phyloP scores from a whole-genome alignment of 805 yeast species.

The Yueomyces sinensis region DNA sequence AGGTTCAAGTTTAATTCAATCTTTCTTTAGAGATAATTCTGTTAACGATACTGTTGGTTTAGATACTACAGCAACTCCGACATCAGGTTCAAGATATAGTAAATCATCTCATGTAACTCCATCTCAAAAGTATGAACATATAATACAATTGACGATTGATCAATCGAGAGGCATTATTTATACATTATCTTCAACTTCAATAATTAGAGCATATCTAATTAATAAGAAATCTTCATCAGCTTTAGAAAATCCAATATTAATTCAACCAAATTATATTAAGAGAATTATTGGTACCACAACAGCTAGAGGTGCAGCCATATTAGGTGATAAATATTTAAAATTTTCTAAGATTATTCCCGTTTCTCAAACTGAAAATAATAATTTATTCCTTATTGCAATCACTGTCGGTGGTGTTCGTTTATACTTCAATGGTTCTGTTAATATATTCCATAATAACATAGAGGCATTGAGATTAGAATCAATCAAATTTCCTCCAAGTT shows the following conservation, averaged over 20 bases:
- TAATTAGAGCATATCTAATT: slow-evolving; percentile 63
- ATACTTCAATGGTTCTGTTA: slow-evolving; percentile 33
- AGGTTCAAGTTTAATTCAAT: slow-evolving; percentile 26
- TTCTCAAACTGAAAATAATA: slow-evolving; percentile 48
- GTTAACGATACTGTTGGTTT: slow-evolving; percentile 3
- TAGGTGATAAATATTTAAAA: slow-evolving; percentile 41
- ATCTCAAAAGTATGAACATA: slow-evolving; percentile 35
- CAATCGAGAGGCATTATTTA: slow-evolving; percentile 66
- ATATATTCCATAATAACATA: slow-evolving; percentile 18
- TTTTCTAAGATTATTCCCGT: slow-evolving; percentile 35
- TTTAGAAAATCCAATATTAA: slow-evolving; percentile 29
- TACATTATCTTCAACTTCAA: slow-evolving; percentile 68
- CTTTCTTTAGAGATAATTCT: slow-evolving; percentile 23
- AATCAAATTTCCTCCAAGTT: slow-evolving; percentile 52
- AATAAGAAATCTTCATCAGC: slow-evolving; percentile 19
- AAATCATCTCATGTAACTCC: neutral
- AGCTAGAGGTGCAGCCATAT: slow-evolving; percentile 40
- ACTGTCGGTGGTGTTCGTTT: slow-evolving; percentile 78
- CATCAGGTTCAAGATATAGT: neutral
- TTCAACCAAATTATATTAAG: slow-evolving; percentile 26
- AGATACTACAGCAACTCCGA: slow-evolving; percentile 7
- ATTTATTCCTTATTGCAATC: slow-evolving; percentile 61
- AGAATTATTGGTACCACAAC: slow-evolving; percentile 30
- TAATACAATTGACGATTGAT: slow-evolving; percentile 60
- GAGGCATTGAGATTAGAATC: slow-evolving; percentile 33